Percentiles rank a stretch among this genome's conserved stretches.
Evolutionary conservation across 2,329 filamentous ascomycete genomes (phyloP).

Genomic region (Cordyceps militaris): DNA sequence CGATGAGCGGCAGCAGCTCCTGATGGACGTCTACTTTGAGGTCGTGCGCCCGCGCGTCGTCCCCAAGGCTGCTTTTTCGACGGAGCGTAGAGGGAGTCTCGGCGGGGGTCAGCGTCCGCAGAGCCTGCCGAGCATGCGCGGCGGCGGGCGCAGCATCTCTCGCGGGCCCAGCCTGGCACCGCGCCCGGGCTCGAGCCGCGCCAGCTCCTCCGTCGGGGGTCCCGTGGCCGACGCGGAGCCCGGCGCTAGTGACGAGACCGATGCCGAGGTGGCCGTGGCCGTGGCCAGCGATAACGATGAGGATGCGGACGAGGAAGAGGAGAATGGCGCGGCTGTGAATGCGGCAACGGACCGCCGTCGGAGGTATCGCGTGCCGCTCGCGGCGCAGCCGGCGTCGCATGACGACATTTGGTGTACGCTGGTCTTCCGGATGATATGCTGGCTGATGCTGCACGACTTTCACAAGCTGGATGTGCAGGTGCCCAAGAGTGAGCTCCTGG

Average conservation of each 20-base stretch:
- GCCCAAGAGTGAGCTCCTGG: slow-evolving; percentile 45
- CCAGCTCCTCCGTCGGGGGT: neutral
- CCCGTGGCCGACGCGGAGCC: neutral
- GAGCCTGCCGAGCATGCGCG: slow-evolving; percentile 16
- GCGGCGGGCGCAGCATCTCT: neutral
- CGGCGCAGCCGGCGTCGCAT: slow-evolving; percentile 22
- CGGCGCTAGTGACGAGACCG: neutral
- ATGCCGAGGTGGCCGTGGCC: neutral
- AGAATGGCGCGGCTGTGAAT: neutral
- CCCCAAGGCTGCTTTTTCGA: slow-evolving; percentile 24
- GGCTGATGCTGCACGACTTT: slow-evolving; percentile 52
- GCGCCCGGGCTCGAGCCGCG: slow-evolving; percentile 5
- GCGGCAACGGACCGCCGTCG: slow-evolving; percentile 20
- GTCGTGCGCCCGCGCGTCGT: slow-evolving; percentile 36
- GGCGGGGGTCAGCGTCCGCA: slow-evolving; percentile 18
- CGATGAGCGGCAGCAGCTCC: slow-evolving; percentile 40
- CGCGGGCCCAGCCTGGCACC: neutral
- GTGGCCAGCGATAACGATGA: neutral
- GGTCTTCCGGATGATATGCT: slow-evolving; percentile 51
- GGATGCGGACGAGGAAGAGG: neutral
- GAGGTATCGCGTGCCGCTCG: slow-evolving; percentile 24
- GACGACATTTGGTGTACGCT: slow-evolving; percentile 48
- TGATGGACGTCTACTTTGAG: slow-evolving; percentile 48
- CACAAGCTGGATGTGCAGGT: slow-evolving; percentile 46
- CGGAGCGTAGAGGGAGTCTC: slow-evolving; percentile 21